Conservation (phyloP, 208 protist species). For the Leishmania major region DNA sequence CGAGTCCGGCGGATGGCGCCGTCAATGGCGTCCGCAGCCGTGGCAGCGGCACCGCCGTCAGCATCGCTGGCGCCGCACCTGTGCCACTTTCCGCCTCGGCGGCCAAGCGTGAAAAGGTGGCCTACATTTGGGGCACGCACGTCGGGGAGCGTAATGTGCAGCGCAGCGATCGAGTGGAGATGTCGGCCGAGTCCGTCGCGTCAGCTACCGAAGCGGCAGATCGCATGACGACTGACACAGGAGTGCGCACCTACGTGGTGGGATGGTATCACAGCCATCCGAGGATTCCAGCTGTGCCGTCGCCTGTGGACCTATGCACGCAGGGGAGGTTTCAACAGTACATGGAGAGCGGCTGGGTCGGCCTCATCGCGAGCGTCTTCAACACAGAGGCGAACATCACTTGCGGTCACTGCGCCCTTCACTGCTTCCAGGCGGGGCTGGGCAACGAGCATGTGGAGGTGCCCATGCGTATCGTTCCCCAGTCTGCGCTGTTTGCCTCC, state of each 20-base stretch:
- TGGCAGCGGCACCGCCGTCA: background rate
- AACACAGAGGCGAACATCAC: conserved; percentile 42
- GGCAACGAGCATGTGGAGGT: conserved; percentile 49
- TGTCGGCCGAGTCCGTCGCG: conserved; percentile 56
- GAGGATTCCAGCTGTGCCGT: conserved; percentile 72
- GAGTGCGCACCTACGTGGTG: conserved; percentile 53
- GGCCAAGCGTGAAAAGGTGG: conserved; percentile 36
- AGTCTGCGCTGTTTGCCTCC: conserved; percentile 24
- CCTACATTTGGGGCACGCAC: conserved; percentile 56
- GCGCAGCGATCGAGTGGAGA: conserved; percentile 80
- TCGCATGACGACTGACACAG: conserved; percentile 30
- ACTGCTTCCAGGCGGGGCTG: conserved; percentile 70
- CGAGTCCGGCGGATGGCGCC: background rate
- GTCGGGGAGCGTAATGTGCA: conserved; percentile 68
- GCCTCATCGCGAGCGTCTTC: conserved; percentile 87
- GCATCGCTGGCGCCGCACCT: background rate
- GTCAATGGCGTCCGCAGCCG: background rate
- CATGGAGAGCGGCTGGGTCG: conserved; percentile 80
- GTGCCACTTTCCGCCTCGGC: background rate
- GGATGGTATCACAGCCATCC: conserved; percentile 93
- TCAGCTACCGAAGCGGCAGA: conserved; percentile 65
- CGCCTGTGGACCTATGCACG: conserved; percentile 70
- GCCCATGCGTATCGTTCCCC: conserved; percentile 39
- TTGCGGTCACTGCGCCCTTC: conserved; percentile 47
- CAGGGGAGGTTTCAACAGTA: conserved; percentile 77